Percentiles rank a stretch among this genome's conserved stretches.
Conservation (phyloP, 2,329 filamentous ascomycete genomes). For the Ceratocystis alfenasii region DNA sequence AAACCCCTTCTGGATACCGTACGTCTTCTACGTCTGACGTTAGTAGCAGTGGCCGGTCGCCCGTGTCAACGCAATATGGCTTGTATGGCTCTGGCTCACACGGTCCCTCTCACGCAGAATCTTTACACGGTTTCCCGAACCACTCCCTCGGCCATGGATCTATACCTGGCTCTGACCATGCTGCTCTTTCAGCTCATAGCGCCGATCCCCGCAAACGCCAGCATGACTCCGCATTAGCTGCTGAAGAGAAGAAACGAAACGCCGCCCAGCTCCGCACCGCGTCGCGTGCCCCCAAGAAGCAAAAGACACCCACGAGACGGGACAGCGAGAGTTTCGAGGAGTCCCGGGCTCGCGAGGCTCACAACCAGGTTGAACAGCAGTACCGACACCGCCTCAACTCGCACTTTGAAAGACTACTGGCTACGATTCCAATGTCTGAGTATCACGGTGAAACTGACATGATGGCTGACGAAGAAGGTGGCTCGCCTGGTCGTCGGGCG, state of each 20-base stretch:
- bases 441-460: conserved; percentile 27
- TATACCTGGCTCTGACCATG: neutral
- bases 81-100: conserved; percentile 14
- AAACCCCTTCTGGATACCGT: conserved; percentile 10
- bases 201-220: conserved; percentile 17
- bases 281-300: conserved; percentile 23
- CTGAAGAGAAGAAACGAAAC: conserved; percentile 22
- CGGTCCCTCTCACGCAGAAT: conserved; percentile 12
- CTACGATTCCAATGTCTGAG: conserved; percentile 30
- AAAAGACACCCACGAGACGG: conserved; percentile 14
- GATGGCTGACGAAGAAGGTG: conserved; percentile 25
- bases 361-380: conserved; percentile 39
- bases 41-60: conserved; percentile 9
- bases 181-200: neutral
- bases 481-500: conserved; percentile 25
- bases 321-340: conserved; percentile 37
- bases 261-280: conserved; percentile 23
- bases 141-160: neutral
- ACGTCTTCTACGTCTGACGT: conserved; percentile 11
- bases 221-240: conserved; percentile 15
- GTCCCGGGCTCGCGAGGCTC: conserved; percentile 28
- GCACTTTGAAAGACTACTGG: conserved; percentile 36
- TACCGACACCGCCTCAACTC: conserved; percentile 38
- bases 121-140: neutral
- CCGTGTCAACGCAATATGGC: conserved; percentile 9